Evolutionary conservation across 1,139 yeast species (phyloP).

Genomic region (Scheffersomyces stambukii): DNA sequence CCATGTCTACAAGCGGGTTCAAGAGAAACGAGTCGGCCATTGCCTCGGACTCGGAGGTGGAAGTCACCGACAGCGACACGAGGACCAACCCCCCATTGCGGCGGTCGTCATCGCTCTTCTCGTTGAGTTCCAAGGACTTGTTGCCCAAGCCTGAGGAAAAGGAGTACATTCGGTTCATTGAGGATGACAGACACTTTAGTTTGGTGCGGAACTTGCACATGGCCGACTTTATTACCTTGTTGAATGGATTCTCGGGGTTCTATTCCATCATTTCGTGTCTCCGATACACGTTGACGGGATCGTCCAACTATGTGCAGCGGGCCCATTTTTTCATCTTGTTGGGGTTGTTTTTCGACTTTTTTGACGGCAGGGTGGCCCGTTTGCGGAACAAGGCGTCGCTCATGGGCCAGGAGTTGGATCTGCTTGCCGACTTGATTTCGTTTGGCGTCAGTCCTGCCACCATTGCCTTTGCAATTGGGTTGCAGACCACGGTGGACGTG

Average conservation of each 20-base stretch:
- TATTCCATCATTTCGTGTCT: constrained; percentile 84
- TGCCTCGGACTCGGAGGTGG: constrained; percentile 28
- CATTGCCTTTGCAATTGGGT: constrained; percentile 87
- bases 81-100: constrained; percentile 28
- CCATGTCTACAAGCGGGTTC: constrained; percentile 9
- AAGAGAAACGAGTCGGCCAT: constrained; percentile 30
- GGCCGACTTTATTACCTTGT: constrained; percentile 92
- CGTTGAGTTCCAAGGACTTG: constrained; percentile 38
- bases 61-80: constrained; percentile 13
- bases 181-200: constrained; percentile 75
- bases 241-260: constrained; percentile 89
- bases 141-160: constrained; percentile 62
- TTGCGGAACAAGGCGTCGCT: constrained; percentile 86
- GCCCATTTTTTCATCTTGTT: constrained; percentile 85
- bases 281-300: constrained; percentile 68
- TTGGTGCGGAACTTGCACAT: constrained; percentile 78
- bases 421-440: constrained; percentile 88
- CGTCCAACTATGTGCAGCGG: constrained; percentile 71
- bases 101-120: constrained; percentile 41
- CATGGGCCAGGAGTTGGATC: constrained; percentile 97
- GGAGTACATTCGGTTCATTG: constrained; percentile 73
- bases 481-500: constrained; percentile 78
- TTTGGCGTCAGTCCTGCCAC: constrained; percentile 94
- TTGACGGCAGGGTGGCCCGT: constrained; percentile 96
- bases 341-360: constrained; percentile 91